Conservation (phyloP, 2,329 filamentous ascomycete genomes). For the Colletotrichum cordylinicola region DNA sequence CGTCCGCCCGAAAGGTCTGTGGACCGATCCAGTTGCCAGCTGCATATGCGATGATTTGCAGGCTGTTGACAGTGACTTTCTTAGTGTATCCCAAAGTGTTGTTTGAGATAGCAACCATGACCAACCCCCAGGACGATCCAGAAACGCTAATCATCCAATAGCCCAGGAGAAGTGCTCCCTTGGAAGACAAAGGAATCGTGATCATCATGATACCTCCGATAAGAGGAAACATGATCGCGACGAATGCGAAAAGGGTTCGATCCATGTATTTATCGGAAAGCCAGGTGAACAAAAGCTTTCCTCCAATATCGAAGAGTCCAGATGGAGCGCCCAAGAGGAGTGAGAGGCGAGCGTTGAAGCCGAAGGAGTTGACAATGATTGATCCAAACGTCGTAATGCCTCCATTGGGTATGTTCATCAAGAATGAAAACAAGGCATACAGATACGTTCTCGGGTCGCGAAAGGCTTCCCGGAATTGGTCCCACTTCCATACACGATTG, state of each 20-base stretch:
- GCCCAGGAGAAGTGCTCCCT: conserved; percentile 26
- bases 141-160: conserved; percentile 29
- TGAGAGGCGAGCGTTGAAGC: conserved; percentile 11
- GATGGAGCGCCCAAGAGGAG: conserved; percentile 24
- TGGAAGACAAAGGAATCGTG: conserved; percentile 25
- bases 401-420: conserved; percentile 26
- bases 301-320: conserved; percentile 20
- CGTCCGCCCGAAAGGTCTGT: conserved; percentile 27
- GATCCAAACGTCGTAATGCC: conserved; percentile 23
- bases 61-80: conserved; percentile 30
- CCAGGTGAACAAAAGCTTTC: conserved; percentile 28
- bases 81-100: conserved; percentile 33
- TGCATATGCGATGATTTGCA: conserved; percentile 25
- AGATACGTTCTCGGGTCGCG: conserved; percentile 59
- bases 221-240: conserved; percentile 31
- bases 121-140: conserved; percentile 29
- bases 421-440: conserved; percentile 51
- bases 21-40: conserved; percentile 29
- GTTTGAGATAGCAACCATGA: conserved; percentile 31
- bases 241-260: conserved; percentile 26
- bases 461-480: conserved; percentile 50
- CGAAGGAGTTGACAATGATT: conserved; percentile 24
- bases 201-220: conserved; percentile 32
- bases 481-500: conserved; percentile 49
- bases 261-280: conserved; percentile 30